Conservation (phyloP, 2,329 filamentous ascomycete genomes). For the Alternaria gansuensis region DNA sequence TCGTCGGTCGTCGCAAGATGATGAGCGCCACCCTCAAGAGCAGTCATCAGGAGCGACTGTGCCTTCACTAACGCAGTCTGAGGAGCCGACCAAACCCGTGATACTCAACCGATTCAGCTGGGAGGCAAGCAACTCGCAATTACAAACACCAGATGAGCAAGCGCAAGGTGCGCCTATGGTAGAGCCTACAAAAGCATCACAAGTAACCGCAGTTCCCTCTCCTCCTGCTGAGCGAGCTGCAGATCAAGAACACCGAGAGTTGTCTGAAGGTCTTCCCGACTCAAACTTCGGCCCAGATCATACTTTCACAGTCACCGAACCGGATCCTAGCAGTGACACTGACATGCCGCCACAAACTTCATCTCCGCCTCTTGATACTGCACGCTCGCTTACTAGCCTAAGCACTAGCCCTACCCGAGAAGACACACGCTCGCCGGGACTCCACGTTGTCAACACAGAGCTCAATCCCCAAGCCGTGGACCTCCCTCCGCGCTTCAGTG, state of each 20-base stretch:
- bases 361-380: constrained; percentile 29
- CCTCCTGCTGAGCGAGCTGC: constrained; percentile 27
- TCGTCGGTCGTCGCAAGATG: constrained; percentile 46
- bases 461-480: constrained; percentile 51
- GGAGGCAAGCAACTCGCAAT: constrained; percentile 36
- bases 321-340: constrained; percentile 32
- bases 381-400: constrained; percentile 29
- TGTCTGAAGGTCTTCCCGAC: constrained; percentile 32
- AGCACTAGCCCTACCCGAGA: constrained; percentile 34
- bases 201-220: constrained; percentile 20
- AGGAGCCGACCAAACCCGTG: constrained; percentile 29
- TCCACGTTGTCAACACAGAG: constrained; percentile 58
- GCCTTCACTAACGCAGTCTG: constrained; percentile 21
- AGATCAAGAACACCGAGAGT: constrained; percentile 31
- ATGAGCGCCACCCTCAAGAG: constrained; percentile 30
- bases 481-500: constrained; percentile 47
- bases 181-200: constrained; percentile 22
- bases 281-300: constrained; percentile 44
- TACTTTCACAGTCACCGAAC: constrained; percentile 33
- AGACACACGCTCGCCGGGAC: constrained; percentile 40
- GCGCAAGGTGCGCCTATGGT: constrained; percentile 16
- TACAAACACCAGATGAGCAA: constrained; percentile 23
- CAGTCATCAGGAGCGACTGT: constrained; percentile 18
- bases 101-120: constrained; percentile 46
- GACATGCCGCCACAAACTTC: constrained; percentile 26